Evolutionary conservation across 805 yeast genomes (phyloP).

Genomic region (Candida silvicultrix): DNA sequence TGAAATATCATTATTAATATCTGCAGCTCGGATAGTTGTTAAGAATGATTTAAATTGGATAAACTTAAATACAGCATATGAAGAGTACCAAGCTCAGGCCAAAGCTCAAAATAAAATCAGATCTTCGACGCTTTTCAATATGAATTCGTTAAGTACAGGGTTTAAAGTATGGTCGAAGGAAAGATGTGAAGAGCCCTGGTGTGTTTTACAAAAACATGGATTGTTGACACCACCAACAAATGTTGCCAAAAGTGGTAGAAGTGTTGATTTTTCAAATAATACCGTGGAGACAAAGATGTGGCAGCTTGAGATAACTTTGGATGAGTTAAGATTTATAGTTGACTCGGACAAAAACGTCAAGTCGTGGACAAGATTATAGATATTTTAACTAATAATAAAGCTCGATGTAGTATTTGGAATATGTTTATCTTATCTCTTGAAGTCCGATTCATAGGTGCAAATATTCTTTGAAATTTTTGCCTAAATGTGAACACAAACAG

Average conservation of each 20-base stretch:
- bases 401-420: no score
- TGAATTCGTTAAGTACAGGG: constrained; percentile 17
- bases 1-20: constrained; percentile 64
- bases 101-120: constrained; percentile 35
- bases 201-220: constrained; percentile 34
- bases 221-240: constrained; percentile 16
- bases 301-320: constrained; percentile 21
- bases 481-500: no score
- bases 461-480: no score
- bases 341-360: constrained; percentile 12
- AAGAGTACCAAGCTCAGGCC: constrained; percentile 62
- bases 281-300: constrained; percentile 18
- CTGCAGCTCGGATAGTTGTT: constrained; percentile 66
- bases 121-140: constrained; percentile 28
- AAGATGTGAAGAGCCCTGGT: constrained; percentile 71
- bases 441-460: no score
- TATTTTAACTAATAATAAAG: neutral
- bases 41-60: constrained; percentile 53
- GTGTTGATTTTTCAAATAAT: neutral
- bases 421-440: no score
- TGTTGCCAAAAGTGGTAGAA: constrained; percentile 3
- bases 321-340: constrained; percentile 17
- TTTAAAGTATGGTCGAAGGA: constrained; percentile 52
- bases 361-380: constrained; percentile 20
- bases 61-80: constrained; percentile 71